Base-by-base conservation (phyloP, 2,329 filamentous ascomycete species). In the Xylaria sp. region DNA sequence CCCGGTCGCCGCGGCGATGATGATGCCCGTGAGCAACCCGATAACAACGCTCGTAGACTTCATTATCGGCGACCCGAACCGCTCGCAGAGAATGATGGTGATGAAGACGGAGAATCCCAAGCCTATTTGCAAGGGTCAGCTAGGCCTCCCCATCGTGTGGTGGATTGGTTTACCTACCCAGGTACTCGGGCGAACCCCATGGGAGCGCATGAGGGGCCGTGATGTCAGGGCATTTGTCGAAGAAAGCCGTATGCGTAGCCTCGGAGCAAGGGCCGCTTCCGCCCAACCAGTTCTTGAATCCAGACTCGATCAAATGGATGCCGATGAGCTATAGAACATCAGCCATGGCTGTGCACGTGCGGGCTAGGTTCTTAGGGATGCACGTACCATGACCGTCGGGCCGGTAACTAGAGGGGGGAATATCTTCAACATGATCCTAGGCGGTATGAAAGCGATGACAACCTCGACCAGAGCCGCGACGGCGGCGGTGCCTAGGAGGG, bases 31-130 rank as follows among this genome's bases (percentile, higher is more conserved):
- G 0, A 92, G 82, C 4, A 93, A 81, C 13, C 91, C 91, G 58
- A 92, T 81, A 41, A 93, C 86, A 31, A 94, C 90, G 29, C 88
- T 87, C 7, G 87, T 90, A 2, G 87, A 91, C 73, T 93, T 93
- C 90, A 95, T 93, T 67, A 95, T 90, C 0, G 92, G 91, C 0
- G 90, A 85, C 1, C 92, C 92, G 68, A 93, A 93, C 10, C 90
- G 85, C 75, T 95, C 91, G 73, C 90, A 91, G 11, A 94, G 73
- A 62, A 95, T 88, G 71, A 95, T 94, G 27, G 89, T 90, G 44
- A 90, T 68, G 72, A 94, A 94, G 35, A 93, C 91, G 44, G 87
- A 87, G 78, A 95, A 93, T 0, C 91, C 91, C 1, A 95, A 83
- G 11, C 83, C 75, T 74, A 13, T 46, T 31, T 9, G 4, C 10